These are phyloP conservation scores for Colletotrichum sp. DNA, from an alignment of 2,329 filamentous ascomycete genomes.

Conservation along the genomic window DNA sequence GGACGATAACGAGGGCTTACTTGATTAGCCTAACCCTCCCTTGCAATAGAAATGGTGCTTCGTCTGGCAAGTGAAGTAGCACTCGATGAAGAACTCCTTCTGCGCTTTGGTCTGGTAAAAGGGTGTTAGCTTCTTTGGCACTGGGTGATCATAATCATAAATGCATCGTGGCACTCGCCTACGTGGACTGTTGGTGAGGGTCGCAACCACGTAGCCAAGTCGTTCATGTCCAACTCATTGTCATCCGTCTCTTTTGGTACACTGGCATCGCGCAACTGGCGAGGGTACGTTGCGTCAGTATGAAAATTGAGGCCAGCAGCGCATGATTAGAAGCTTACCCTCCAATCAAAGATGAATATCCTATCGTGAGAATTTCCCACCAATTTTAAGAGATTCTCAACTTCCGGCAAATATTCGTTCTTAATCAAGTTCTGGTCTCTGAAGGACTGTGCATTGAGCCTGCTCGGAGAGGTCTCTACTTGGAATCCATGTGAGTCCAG, in stretches of 20 bases:
- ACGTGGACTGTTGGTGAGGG: conserved; percentile 18
- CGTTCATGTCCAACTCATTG: conserved; percentile 31
- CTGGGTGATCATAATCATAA: background rate
- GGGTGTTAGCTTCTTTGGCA: rapidly evolving
- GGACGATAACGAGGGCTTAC: background rate
- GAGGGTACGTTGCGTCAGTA: background rate
- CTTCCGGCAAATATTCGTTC: background rate
- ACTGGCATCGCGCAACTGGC: background rate
- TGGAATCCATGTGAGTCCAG: background rate
- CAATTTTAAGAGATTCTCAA: background rate
- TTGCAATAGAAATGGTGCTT: background rate
- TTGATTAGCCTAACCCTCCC: background rate
- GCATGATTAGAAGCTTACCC: background rate
- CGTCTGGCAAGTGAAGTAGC: background rate
- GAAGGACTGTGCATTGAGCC: background rate
- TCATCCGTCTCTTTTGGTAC: background rate
- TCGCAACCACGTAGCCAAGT: conserved; percentile 24
- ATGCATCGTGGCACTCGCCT: background rate
- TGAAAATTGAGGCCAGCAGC: too few relatives aligned
- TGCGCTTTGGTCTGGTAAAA: background rate
- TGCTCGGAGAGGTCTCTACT: background rate
- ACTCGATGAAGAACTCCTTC: background rate
- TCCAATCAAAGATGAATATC: background rate
- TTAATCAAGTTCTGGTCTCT: background rate
- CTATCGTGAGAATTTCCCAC: background rate